Percentiles rank a stretch among this genome's conserved stretches.
These are phyloP conservation scores for Massarina eburnea DNA, from an alignment of 2,329 filamentous ascomycete species.

Conservation along the genomic window DNA sequence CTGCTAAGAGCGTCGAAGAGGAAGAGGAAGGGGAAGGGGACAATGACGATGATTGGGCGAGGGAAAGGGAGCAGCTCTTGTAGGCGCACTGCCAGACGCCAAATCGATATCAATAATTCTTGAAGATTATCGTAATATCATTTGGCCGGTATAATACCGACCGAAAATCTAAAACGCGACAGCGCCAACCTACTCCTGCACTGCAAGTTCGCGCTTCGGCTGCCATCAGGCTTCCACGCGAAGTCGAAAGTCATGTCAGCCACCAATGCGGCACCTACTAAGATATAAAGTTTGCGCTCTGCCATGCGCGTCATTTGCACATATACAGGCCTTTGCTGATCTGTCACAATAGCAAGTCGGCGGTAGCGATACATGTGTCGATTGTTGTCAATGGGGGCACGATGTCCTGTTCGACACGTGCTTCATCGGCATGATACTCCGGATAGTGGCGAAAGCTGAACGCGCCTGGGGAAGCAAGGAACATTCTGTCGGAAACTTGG, in stretches of 20 bases:
- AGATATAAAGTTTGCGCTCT: neutral
- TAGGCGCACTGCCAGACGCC: slow-evolving; percentile 9
- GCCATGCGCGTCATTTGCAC: no score
- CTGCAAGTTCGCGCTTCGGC: neutral
- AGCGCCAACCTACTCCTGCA: neutral
- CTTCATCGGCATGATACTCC: no score
- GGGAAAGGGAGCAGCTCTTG: slow-evolving; percentile 27
- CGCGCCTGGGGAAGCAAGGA: no score
- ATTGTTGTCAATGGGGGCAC: no score
- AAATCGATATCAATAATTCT: neutral
- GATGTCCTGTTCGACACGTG: no score
- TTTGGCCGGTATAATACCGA: neutral
- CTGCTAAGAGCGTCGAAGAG: slow-evolving; percentile 26
- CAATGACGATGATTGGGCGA: slow-evolving; percentile 18
- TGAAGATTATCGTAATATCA: neutral
- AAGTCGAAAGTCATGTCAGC: slow-evolving; percentile 3
- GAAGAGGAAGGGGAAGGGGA: no score
- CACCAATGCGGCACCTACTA: neutral
- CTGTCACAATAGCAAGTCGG: no score
- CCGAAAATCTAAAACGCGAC: neutral
- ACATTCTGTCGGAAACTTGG: no score
- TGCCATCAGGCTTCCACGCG: neutral
- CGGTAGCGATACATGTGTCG: no score
- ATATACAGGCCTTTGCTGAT: no score
- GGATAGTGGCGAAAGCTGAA: no score